Evolutionary conservation across 495 filamentous ascomycete species (phyloP), one percentile per base, ranked within the genome.

Genomic region (Usnea hakonensis): DNA sequence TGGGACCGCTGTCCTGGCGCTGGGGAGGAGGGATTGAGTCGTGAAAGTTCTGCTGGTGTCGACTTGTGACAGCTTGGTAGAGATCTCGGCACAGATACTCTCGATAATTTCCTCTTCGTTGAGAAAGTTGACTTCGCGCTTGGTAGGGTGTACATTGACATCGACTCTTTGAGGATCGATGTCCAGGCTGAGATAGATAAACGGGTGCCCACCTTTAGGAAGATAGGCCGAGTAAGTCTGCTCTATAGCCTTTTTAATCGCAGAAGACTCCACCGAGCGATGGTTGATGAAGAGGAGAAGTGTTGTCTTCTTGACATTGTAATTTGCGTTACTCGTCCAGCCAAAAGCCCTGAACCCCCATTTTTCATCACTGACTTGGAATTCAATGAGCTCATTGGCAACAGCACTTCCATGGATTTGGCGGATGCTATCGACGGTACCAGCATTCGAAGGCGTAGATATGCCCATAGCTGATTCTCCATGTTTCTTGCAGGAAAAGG

Each of bases 81-180:
- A 83, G 55, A 97, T 87, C 56, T 90, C 86, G 63, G 85, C 82
- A 75, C 91, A 96, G 35, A 99, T 86, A 53, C 81, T 83, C 68
- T 96, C 90, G 63, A 96, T 88, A 58, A 97, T 95, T 66, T 97
- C 94, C 67, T 97, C 95, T 71, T 99, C 95, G 65, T 97, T 96
- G 5, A 99, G 80, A 71, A 99, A 97, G 70, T 97, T 95, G 35
- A 99, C 95, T 72, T 99, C 95, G 56, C 93, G 83, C 71, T 99
- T 99, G 3, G 95, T 97, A 6, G 95, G 95, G 71, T 99, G 95
- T 0, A 99, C 86, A 68, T 99, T 99, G 69, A 99, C 95, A 73
- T 99, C 95, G 4, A 99, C 90, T 17, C 92, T 83, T 43, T 89
- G 83, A 11, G 95, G 94, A 63, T 97, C 92, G 64, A 99, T 93